Base-by-base conservation (phyloP, 495 filamentous ascomycete species). In the Cercophora samala region DNA sequence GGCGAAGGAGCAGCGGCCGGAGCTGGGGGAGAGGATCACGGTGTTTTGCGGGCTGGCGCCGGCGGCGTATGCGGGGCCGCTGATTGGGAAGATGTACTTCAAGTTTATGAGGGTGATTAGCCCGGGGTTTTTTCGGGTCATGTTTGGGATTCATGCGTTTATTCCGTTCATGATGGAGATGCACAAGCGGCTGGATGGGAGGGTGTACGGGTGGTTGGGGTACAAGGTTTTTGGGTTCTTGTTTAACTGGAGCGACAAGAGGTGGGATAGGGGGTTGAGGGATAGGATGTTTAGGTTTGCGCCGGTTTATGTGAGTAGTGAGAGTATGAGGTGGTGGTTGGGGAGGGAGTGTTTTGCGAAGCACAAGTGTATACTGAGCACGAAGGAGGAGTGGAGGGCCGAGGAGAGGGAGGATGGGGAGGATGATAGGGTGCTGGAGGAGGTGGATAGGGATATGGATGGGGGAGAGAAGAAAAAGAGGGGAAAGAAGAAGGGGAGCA, bases 301-400 rank as follows among this genome's bases (percentile, higher is more conserved):
- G 2, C 94, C 94, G 4, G 91, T 96, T 2, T 97, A 94, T 72
- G 92, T 97, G 25, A 91, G 88, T 66, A 87, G 91, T 5, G 94
- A 98, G 80, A 89, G 87, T 23, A 97, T 98, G 90, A 85, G 92
- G 0, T 98, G 94, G 95, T 98, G 94, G 94, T 83, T 98, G 1
- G 95, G 95, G 0, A 79, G 90, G 1, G 92, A 96, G 71, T 92
- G 93, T 69, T 98, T 98, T 74, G 92, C 95, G 0, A 90, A 83
- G 68, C 93, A 97, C 67, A 91, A 91, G 75, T 98, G 95, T 76
- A 96, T 98, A 62, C 82, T 98, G 11, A 83, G 90, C 5, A 94
- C 93, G 3, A 82, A 84, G 37, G 89, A 93, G 66, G 87, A 92
- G 66, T 81, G 83, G 68, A 78, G 76, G 59, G 77, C 81, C 5